Base-by-base conservation (phyloP, 192 early-diverging fungal species). In the Gigaspora rosea region DNA sequence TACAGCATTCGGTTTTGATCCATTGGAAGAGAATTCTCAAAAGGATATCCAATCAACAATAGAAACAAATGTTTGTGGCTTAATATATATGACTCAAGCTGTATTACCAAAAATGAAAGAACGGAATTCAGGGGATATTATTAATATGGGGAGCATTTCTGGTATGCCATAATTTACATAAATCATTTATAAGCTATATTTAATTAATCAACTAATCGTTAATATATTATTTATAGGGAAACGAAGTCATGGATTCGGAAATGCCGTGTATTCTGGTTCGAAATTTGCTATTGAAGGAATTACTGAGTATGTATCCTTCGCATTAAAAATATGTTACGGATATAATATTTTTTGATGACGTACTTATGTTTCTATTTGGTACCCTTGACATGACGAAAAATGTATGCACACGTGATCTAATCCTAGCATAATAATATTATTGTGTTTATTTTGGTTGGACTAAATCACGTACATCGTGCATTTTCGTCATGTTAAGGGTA, bases 41-140 rank as follows among this genome's bases (percentile, higher is more conserved):
- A 88, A 91, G 1, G 87, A 84, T 15, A 89, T 93, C 76, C 88
- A 96, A 65, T 83, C 88, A n/a, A 92, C 95, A 86, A 80, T 97
- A 52, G 93, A 94, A 69, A 96, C 94, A 61, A 98, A 98, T 81
- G 88, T 98, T 73, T 96, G 95, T 80, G 95, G 95, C 0, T 82
- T 96, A 2, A 65, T 98, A n/a, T 91, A 90, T 72, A 87, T 91
- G 1, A 93, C 92, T 8, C 90, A 94, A 56, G 93, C 93, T 3
- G 86, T 96, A 4, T 76, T 98, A 11, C 91, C 90, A 7, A 82
- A 87, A 7, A 96, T 98, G 95, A 91, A 89, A 70, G 72, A 77
- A 47, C 79, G 92, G 7, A 80, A 86, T 41, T 50, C 72, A 2
- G 96, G 95, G 3, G 91, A 94, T 71, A 86, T 98, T 71, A 93